Evolutionary conservation across 352 stramenopile species (phyloP).

Genomic region (Phytophthora fragariaefolia): DNA sequence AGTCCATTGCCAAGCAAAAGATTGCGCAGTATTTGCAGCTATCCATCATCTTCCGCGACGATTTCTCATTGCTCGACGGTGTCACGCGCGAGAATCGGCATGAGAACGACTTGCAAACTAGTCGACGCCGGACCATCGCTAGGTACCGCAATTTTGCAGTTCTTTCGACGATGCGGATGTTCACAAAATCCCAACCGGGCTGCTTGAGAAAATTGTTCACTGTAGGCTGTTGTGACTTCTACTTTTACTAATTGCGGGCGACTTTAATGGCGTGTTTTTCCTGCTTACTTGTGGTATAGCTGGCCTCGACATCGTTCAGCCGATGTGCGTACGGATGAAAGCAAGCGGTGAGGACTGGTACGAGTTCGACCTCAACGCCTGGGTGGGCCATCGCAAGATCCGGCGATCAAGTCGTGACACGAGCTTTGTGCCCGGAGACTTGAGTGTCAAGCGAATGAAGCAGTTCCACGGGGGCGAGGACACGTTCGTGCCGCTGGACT

Average conservation of each 20-base stretch:
- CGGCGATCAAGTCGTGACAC: slow-evolving; percentile 15
- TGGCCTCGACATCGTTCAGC: slow-evolving; percentile 31
- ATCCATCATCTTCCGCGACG: slow-evolving; percentile 42
- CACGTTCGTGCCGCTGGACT: slow-evolving; percentile 43
- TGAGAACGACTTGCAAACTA: slow-evolving; percentile 29
- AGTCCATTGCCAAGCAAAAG: slow-evolving; percentile 7
- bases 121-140: slow-evolving; percentile 43
- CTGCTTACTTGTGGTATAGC: slow-evolving; percentile 13
- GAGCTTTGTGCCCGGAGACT: slow-evolving; percentile 27
- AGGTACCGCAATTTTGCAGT: slow-evolving; percentile 52
- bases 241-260: no score
- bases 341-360: slow-evolving; percentile 26
- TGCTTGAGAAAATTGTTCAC: slow-evolving; percentile 45
- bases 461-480: slow-evolving; percentile 17
- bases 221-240: slow-evolving; percentile 15
- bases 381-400: slow-evolving; percentile 24
- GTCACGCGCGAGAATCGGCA: slow-evolving; percentile 37
- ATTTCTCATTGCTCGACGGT: slow-evolving; percentile 24
- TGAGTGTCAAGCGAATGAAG: slow-evolving; percentile 25
- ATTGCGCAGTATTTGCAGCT: slow-evolving; percentile 31
- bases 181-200: slow-evolving; percentile 24
- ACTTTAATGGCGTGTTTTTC: not conserved
- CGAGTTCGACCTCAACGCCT: slow-evolving; percentile 37
- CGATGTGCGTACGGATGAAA: slow-evolving; percentile 34
- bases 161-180: slow-evolving; percentile 43